Percentiles rank a stretch among this genome's conserved stretches.
phyloP scores from a whole-genome alignment of 106 monocot species.

The Phalaenopsis aphrodite region DNA sequence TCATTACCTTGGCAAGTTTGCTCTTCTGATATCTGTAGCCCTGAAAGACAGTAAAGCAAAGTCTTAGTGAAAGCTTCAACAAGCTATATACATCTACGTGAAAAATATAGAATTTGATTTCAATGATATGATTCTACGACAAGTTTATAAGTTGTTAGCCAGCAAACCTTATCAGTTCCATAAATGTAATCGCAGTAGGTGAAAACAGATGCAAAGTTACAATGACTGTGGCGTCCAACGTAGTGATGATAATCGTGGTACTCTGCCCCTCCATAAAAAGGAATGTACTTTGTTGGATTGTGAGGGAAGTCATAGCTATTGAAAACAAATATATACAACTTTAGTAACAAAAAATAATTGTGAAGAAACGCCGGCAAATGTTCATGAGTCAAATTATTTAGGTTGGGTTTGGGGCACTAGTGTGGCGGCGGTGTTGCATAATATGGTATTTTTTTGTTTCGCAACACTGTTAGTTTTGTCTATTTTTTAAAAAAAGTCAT shows the following conservation, averaged over 20 bases:
- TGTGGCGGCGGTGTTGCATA: no score
- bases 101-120: background rate
- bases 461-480: no score
- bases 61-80: background rate
- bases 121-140: no score
- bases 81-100: background rate
- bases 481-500: no score
- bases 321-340: background rate
- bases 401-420: no score
- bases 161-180: slow-evolving; percentile 77
- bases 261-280: slow-evolving; percentile 82
- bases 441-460: no score
- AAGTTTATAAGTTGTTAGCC: background rate
- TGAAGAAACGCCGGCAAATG: no score
- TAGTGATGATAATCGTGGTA: slow-evolving; percentile 63
- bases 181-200: slow-evolving; percentile 89
- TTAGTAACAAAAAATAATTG: no score
- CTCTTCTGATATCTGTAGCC: slow-evolving; percentile 59
- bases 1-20: slow-evolving; percentile 7
- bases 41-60: slow-evolving; percentile 26
- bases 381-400: no score
- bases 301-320: slow-evolving; percentile 78
- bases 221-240: slow-evolving; percentile 71
- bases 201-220: slow-evolving; percentile 91
- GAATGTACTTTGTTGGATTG: slow-evolving; percentile 62